These are phyloP conservation scores for Gynandropsis gynandra DNA, from an alignment of 345 rosid genomes.

Conservation along the genomic window DNA sequence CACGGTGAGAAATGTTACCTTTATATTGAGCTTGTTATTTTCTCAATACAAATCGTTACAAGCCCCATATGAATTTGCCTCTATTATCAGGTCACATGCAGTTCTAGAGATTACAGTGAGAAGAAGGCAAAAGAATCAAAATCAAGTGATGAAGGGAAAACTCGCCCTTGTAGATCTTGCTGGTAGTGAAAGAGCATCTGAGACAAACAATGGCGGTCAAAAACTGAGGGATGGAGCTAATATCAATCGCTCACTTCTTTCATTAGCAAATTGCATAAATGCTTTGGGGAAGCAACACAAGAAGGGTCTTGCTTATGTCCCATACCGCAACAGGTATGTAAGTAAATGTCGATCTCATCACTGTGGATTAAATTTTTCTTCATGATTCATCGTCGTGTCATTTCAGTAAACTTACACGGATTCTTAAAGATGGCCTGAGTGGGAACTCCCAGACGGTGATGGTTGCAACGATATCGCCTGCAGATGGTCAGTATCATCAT, in stretches of 20 bases:
- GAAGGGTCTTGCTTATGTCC: slow-evolving; percentile 97
- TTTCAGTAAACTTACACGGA: slow-evolving; percentile 67
- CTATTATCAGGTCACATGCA: slow-evolving; percentile 69
- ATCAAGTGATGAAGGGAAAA: slow-evolving; percentile 79
- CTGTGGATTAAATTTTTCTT: slow-evolving; percentile 1
- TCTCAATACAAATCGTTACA: slow-evolving; percentile 3
- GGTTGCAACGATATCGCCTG: slow-evolving; percentile 62
- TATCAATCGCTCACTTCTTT: slow-evolving; percentile 85
- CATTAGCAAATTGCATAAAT: slow-evolving; percentile 91
- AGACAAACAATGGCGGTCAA: slow-evolving; percentile 83
- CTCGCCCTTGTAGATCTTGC: slow-evolving; percentile 99
- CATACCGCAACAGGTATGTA: slow-evolving; percentile 82
- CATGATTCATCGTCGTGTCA: slow-evolving; percentile 6
- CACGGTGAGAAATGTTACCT: slow-evolving; percentile 45
- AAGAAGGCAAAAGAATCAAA: slow-evolving; percentile 67
- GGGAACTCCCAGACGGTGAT: slow-evolving; percentile 96
- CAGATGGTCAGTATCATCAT: slow-evolving; percentile 39
- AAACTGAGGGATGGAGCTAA: slow-evolving; percentile 97
- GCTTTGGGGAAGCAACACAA: slow-evolving; percentile 92
- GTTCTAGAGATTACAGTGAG: slow-evolving; percentile 82
- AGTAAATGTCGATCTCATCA: background rate
- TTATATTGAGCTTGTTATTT: background rate
- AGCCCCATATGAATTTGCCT: slow-evolving; percentile 10
- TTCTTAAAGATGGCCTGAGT: slow-evolving; percentile 97
- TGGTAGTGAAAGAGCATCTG: slow-evolving; percentile 96